A percentile compares a stretch with the other conserved stretches of the same genome.
Conservation (phyloP, 2,329 filamentous ascomycete species). For the Diplocarpon mali region DNA sequence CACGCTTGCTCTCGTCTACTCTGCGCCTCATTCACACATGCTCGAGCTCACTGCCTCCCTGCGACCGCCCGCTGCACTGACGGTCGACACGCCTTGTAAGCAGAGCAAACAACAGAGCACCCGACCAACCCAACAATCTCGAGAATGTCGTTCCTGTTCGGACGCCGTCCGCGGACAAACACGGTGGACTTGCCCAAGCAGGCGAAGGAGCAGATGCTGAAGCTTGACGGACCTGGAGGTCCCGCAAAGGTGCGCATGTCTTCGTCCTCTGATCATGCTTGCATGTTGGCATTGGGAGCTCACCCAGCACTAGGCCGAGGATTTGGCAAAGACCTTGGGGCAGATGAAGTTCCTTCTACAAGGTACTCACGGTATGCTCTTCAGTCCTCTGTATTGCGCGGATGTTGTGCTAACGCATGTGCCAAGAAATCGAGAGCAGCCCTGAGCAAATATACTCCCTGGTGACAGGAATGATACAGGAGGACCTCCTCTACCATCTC, state of each 20-base stretch:
- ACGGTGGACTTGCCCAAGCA: conserved; percentile 40
- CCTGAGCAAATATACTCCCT: conserved; percentile 83
- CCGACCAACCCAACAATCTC: conserved; percentile 4
- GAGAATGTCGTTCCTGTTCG: conserved; percentile 61
- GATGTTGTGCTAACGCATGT: conserved; percentile 7
- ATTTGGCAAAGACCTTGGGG: conserved; percentile 71
- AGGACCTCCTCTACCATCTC: conserved; percentile 78
- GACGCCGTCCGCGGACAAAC: conserved; percentile 47
- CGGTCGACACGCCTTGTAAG: conserved; percentile 11
- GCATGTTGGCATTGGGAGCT: conserved; percentile 9
- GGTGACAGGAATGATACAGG: conserved; percentile 72
- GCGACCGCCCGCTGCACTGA: conserved; percentile 4
- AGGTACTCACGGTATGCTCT: conserved; percentile 68
- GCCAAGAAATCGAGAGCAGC: conserved; percentile 73
- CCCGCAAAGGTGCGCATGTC: conserved; percentile 40
- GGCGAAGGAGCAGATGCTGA: conserved; percentile 51
- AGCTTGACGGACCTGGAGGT: conserved; percentile 45
- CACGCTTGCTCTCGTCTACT: background rate
- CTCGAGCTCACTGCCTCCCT: conserved; percentile 1
- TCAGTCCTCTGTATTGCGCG: background rate
- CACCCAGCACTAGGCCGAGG: conserved; percentile 54
- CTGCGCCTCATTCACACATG: background rate
- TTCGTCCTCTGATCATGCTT: conserved; percentile 1
- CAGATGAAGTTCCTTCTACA: conserved; percentile 93
- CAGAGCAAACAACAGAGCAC: conserved; percentile 1